Base-by-base conservation (phyloP, 192 early-diverging fungal species). In the Umbelopsis isabellina region DNA sequence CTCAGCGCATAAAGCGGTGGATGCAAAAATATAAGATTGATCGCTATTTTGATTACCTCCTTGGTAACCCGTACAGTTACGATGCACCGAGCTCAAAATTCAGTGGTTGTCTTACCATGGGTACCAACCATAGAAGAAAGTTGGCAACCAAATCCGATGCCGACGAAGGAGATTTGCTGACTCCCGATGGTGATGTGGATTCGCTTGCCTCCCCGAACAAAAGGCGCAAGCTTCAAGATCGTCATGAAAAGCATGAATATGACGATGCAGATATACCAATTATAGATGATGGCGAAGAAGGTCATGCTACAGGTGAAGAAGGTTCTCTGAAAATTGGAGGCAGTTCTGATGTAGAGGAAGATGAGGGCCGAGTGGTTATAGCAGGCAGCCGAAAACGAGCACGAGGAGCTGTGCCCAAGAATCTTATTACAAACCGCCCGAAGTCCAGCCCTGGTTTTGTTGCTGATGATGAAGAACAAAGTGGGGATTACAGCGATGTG, bases 11-110 rank as follows among this genome's bases (percentile, higher is more conserved):
- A 11, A 79, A 79, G n/a, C 66, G 78, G 22, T 79, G 78, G 78
- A 79, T 79, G 78, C 74, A 75, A 33, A 75, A 75, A 47, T 79
- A 79, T 49, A 79, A 79, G 16, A 79, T 79, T 21, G 78, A 79
- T 30, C 75, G 71, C 10, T 79, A 79, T 44, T 79, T 79, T 69
- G 78, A 79, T 47, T 79, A 79, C 61, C 58, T 79, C 11, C 55
- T 79, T 1, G 78, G 78, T 10, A 79, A 72, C 35, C 66, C 51
- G 0, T 79, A 68, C 46, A 65, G 72, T 23, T 79, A 74, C 50
- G 49, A 74, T 30, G 71, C 74, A 1, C 45, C 41, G 8, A 50
- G 68, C 47, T 70, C 71, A 65, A 71, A 70, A n/a, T 79, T 74
- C 47, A 66, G 70, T 23, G 74, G 78, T 4, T 79, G 78, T 35